phyloP scores from a whole-genome alignment of 805 yeast species.

The Teunomyces kruisii region DNA sequence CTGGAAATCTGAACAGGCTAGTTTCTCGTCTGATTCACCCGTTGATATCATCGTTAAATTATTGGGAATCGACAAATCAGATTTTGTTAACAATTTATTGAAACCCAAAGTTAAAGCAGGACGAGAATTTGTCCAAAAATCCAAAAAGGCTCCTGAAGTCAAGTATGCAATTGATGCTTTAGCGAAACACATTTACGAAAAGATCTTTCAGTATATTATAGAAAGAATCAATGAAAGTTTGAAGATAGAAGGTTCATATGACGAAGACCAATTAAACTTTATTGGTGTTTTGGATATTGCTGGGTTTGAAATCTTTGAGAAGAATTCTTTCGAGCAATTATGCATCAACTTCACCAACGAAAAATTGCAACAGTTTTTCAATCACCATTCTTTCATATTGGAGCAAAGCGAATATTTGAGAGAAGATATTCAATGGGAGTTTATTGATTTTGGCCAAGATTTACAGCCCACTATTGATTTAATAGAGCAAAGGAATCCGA shows the following conservation, averaged over 20 bases:
- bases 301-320: constrained; percentile 59
- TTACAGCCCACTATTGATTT: constrained; percentile 91
- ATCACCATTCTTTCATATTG: constrained; percentile 59
- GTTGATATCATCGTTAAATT: constrained; percentile 55
- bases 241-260: constrained; percentile 19
- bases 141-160: constrained; percentile 77
- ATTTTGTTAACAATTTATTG: constrained; percentile 57
- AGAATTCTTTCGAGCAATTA: constrained; percentile 58
- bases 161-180: constrained; percentile 81
- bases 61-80: constrained; percentile 59
- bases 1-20: constrained; percentile 74
- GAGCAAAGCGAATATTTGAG: constrained; percentile 61
- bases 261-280: constrained; percentile 34
- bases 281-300: constrained; percentile 63
- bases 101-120: constrained; percentile 91
- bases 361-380: constrained; percentile 59
- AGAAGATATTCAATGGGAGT: constrained; percentile 64
- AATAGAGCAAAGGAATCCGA: constrained; percentile 71
- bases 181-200: constrained; percentile 83
- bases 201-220: constrained; percentile 75
- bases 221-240: constrained; percentile 71
- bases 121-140: constrained; percentile 76
- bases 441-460: constrained; percentile 92
- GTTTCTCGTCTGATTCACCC: constrained; percentile 50
- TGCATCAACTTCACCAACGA: constrained; percentile 64